Percentiles rank a stretch among this genome's conserved stretches.
Conservation (phyloP, 2,329 filamentous ascomycete genomes). For the Leptographium wingfieldii region DNA sequence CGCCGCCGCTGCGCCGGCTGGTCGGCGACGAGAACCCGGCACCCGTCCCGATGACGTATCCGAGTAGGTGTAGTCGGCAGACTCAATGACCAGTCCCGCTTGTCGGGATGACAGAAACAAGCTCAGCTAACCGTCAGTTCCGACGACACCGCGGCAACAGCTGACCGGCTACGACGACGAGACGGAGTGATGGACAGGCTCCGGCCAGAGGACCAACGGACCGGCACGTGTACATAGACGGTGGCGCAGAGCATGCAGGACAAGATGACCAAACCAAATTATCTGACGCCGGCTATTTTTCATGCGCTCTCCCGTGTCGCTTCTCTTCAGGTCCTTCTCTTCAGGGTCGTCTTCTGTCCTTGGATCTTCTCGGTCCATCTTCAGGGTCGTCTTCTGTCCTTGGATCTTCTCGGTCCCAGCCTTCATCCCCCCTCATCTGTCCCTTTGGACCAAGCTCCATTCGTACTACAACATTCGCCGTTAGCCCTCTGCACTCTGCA, state of each 20-base stretch:
- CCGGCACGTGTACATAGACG: not conserved
- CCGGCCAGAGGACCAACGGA: not conserved
- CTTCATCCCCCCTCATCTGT: slow-evolving; percentile 25
- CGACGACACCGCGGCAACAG: slow-evolving; percentile 44
- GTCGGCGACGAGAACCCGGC: slow-evolving; percentile 63
- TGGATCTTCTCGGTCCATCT: not conserved
- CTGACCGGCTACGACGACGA: slow-evolving; percentile 49
- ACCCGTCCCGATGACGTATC: slow-evolving; percentile 79
- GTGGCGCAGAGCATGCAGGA: not conserved
- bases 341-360: no score
- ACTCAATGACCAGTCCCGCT: not conserved
- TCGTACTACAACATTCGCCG: slow-evolving; percentile 37
- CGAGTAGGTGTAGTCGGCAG: slow-evolving; percentile 48
- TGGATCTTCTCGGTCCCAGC: not conserved
- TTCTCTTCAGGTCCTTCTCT: no score
- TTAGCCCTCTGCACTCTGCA: slow-evolving; percentile 3
- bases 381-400: no score
- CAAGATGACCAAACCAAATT: not conserved
- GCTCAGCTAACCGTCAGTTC: slow-evolving; percentile 29
- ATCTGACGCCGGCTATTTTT: not conserved
- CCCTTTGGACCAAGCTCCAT: slow-evolving; percentile 47
- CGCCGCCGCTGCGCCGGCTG: slow-evolving; percentile 59
- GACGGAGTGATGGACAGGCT: not conserved
- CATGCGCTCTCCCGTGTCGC: no score
- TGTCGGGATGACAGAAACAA: not conserved